Evolutionary conservation across 2,329 filamentous ascomycete genomes (phyloP).

Genomic region (Curvularia verruculosa): DNA sequence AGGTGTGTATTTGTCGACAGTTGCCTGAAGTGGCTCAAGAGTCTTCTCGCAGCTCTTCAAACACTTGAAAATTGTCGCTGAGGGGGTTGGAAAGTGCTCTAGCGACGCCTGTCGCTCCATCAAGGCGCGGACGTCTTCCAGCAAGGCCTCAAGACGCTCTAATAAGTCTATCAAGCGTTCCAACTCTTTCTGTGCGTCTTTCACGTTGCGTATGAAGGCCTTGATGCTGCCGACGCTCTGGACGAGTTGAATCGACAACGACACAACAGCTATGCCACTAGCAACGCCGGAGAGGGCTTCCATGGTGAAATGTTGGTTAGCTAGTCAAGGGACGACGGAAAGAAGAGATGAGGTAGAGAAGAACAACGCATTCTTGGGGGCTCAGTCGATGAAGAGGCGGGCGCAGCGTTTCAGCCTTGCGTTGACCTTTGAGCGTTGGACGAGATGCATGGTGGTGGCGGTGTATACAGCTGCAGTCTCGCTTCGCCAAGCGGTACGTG

Average conservation of each 20-base stretch:
- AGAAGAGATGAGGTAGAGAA: not conserved
- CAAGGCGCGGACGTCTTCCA: slow-evolving; percentile 11
- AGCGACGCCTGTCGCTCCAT: slow-evolving; percentile 9
- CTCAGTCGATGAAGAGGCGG: not conserved
- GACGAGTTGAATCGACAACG: slow-evolving; percentile 23
- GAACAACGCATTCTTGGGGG: not conserved
- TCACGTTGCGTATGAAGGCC: slow-evolving; percentile 15
- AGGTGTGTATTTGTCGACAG: slow-evolving; percentile 2
- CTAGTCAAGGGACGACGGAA: not conserved
- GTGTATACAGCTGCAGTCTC: not conserved
- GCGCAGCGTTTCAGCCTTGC: not conserved
- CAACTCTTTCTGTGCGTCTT: slow-evolving; percentile 22
- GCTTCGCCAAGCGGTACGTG: not conserved
- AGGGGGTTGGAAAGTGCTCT: slow-evolving; percentile 16
- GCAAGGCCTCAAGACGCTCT: slow-evolving; percentile 10
- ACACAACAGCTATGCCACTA: slow-evolving; percentile 25
- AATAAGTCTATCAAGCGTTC: slow-evolving; percentile 13
- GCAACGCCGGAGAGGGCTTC: slow-evolving; percentile 22
- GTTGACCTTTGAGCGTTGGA: not conserved
- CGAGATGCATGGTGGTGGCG: not conserved
- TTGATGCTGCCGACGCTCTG: slow-evolving; percentile 14
- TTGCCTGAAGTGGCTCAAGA: slow-evolving; percentile 6
- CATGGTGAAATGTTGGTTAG: slow-evolving; percentile 9
- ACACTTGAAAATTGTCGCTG: slow-evolving; percentile 15
- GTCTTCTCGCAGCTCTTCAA: slow-evolving; percentile 19